Base-by-base conservation (phyloP, 164 flowering plant genomes). In the Chimonanthus praecox region DNA sequence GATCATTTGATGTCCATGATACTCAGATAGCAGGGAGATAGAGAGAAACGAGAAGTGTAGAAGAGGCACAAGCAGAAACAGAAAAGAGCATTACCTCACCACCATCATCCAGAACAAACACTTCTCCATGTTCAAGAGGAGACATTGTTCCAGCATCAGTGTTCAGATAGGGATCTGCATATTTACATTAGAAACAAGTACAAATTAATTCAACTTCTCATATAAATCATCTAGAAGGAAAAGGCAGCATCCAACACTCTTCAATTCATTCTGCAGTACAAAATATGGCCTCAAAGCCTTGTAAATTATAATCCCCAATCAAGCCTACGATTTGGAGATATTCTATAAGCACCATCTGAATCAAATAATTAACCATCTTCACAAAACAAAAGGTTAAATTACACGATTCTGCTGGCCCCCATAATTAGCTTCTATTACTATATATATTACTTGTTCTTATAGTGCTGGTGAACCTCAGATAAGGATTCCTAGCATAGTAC, bases 121-220 rank as follows among this genome's bases (percentile, higher is more conserved):
- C 97, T 79, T 94, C 98, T 3, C 98, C 98, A 61, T 94, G 98
- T 84, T 94, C 97, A 64, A 91, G 85, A 70, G 98, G 98, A 58
- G 97, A 92, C 98, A 94, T 94, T 0, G 98, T 94, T 75, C 98
- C 98, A 6, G 98, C 97, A 83, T 94, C 98, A 44, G 88, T 90
- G 80, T 94, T 94, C 77, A 94, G 72, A 80, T 94, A 94, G 49
- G 98, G 98, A 89, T 94, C 98, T 94, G 90, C 70, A 67, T 47
- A 76, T 16, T 62, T 18, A 16, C 21, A 62, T 10, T 58, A 58
- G 16, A 13, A 5, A 58, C 61, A 58, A 58, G 54, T 13, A 69
- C 43, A 49, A 21, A 69, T 67, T 6, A 10, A 67, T 67, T 8
- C 6, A 7, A 0, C 49, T 46, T 5, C 11, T 58, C 11, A 58